A percentile compares a stretch with the other conserved stretches of the same genome.
phyloP scores from a whole-genome alignment of 2,329 filamentous ascomycete genomes.

The Aureobasidium leucospermi region DNA sequence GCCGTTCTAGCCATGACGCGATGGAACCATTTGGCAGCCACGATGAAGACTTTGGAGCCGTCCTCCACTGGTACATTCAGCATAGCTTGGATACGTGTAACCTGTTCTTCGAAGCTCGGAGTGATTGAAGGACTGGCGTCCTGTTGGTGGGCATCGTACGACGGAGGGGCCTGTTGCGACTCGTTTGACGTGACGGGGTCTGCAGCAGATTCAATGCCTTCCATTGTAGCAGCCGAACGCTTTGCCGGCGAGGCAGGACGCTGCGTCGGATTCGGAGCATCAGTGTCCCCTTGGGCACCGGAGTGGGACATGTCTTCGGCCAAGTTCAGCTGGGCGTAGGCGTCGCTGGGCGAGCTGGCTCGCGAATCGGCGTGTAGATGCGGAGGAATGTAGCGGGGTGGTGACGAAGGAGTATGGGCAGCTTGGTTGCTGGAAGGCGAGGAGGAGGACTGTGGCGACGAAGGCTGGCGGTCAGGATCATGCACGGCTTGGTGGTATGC shows the following conservation, averaged over 20 bases:
- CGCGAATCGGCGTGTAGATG: conserved; percentile 38
- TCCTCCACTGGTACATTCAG: conserved; percentile 53
- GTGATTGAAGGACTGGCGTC: conserved; percentile 5
- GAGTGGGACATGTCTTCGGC: conserved; percentile 36
- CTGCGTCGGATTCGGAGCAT: conserved; percentile 4
- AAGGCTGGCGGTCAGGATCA: conserved; percentile 16
- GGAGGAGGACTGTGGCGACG: conserved; percentile 18
- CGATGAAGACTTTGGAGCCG: conserved; percentile 66
- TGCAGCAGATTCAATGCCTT: conserved; percentile 28
- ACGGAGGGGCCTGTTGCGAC: conserved; percentile 14
- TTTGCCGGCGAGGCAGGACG: conserved; percentile 49
- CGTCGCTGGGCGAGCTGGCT: conserved; percentile 39
- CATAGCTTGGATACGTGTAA: conserved; percentile 62
- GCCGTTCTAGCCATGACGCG: conserved; percentile 61
- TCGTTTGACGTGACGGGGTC: background rate
- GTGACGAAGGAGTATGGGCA: conserved; percentile 20
- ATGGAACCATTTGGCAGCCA: conserved; percentile 73
- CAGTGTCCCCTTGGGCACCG: conserved; percentile 19
- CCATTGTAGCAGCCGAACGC: conserved; percentile 48
- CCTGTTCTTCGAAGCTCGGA: conserved; percentile 60
- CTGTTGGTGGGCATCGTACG: conserved; percentile 23
- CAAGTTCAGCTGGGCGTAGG: conserved; percentile 46
- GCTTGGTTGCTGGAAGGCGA: conserved; percentile 16
- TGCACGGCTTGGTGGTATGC: conserved; percentile 17
- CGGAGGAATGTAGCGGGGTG: conserved; percentile 46